phyloP scores from a whole-genome alignment of 495 filamentous ascomycete species.

The Lentithecium fluviatile region DNA sequence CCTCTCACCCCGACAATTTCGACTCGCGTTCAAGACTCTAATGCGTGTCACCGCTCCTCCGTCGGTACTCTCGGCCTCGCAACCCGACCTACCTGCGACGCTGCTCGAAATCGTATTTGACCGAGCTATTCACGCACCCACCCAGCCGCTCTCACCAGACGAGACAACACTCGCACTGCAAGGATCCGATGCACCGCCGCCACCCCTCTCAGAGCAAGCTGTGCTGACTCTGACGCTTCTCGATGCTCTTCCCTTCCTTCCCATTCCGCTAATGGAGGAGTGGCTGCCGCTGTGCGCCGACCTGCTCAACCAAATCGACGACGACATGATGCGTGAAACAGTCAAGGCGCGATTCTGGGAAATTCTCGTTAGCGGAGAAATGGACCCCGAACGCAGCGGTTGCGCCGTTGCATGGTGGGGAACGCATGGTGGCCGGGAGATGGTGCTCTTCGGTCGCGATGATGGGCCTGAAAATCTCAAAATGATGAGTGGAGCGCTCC shows the following conservation, averaged over 20 bases:
- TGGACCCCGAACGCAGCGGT: constrained; percentile 83
- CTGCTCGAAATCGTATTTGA: constrained; percentile 79
- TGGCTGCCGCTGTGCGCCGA: constrained; percentile 73
- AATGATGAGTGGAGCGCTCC: constrained; percentile 63
- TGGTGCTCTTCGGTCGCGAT: constrained; percentile 58
- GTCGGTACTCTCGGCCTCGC: constrained; percentile 63
- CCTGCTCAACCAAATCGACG: constrained; percentile 61
- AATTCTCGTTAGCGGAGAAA: constrained; percentile 76
- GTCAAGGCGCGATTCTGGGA: constrained; percentile 82
- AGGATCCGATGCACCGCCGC: constrained; percentile 32
- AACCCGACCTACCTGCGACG: constrained; percentile 74
- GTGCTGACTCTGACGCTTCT: constrained; percentile 76
- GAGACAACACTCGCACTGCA: constrained; percentile 35
- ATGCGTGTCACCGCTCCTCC: constrained; percentile 85
- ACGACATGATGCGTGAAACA: constrained; percentile 60
- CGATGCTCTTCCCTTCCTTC: constrained; percentile 76
- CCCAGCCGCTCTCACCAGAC: constrained; percentile 47
- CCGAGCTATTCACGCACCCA: constrained; percentile 58
- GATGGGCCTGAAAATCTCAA: constrained; percentile 28
- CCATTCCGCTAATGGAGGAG: constrained; percentile 67
- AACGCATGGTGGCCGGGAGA: constrained; percentile 64
- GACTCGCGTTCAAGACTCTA: constrained; percentile 87
- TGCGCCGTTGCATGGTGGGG: constrained; percentile 88
- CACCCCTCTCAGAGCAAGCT: constrained; percentile 73
- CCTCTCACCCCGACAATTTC: constrained; percentile 85